phyloP scores from a whole-genome alignment of 805 yeast genomes.

The Cyberlindnera maritima region DNA sequence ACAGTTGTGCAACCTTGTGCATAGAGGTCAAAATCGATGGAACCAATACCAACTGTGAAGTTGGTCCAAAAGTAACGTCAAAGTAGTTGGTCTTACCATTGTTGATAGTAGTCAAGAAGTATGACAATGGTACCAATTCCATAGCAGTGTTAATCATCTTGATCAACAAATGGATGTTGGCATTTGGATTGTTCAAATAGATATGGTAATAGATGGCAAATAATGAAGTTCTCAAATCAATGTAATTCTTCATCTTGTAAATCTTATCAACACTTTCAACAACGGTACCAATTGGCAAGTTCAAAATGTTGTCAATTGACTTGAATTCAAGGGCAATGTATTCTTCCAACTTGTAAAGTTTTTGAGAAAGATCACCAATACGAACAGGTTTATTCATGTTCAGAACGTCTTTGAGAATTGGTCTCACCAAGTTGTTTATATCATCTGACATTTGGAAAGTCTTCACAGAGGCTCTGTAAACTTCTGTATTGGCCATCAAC shows the following conservation, averaged over 20 bases:
- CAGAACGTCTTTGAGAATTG: constrained; percentile 37
- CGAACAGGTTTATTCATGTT: constrained; percentile 39
- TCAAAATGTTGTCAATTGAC: constrained; percentile 28
- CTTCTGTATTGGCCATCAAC: constrained; percentile 34
- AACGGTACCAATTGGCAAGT: constrained; percentile 19
- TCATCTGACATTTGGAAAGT: constrained; percentile 31
- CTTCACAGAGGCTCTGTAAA: constrained; percentile 42
- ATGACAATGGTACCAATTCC: constrained; percentile 26
- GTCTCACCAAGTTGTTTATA: constrained; percentile 31
- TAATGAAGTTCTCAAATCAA: constrained; percentile 27
- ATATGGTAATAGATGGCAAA: constrained; percentile 27
- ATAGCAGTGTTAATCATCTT: constrained; percentile 19
- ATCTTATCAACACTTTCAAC: constrained; percentile 24
- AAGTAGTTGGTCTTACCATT: constrained; percentile 26
- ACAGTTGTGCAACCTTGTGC: constrained; percentile 23
- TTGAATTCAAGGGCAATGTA: constrained; percentile 32
- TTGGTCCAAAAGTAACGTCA: constrained; percentile 25
- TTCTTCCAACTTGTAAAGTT: constrained; percentile 37
- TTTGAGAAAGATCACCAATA: constrained; percentile 35
- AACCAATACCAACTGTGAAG: constrained; percentile 23
- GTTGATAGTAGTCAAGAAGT: constrained; percentile 24
- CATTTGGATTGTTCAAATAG: constrained; percentile 19
- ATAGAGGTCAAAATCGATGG: constrained; percentile 21
- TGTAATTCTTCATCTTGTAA: constrained; percentile 27
- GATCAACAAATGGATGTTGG: constrained; percentile 9